phyloP scores from a whole-genome alignment of 2,329 filamentous ascomycete genomes.

The Monosporascus sp. region DNA sequence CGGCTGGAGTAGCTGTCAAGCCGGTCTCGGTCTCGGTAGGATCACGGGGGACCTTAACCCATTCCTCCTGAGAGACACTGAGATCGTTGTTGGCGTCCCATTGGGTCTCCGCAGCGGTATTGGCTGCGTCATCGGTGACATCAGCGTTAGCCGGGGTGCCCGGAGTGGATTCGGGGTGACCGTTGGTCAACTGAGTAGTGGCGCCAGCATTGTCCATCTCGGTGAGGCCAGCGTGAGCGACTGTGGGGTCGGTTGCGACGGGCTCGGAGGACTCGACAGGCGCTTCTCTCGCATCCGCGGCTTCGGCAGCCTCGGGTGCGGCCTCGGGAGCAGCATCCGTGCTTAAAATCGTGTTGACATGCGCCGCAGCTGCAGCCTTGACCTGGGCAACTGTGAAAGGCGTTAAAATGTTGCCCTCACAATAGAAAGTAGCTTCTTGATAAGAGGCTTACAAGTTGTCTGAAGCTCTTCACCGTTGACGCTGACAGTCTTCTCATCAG shows the following conservation, averaged over 20 bases:
- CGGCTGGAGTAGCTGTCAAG: conserved; percentile 54
- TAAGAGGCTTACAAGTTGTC: conserved; percentile 61
- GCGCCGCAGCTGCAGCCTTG: conserved; percentile 50
- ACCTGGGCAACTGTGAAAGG: conserved; percentile 47
- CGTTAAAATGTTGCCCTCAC: conserved; percentile 15
- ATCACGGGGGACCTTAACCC: conserved; percentile 72
- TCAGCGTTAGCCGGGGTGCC: conserved; percentile 43
- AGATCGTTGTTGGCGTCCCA: conserved; percentile 53
- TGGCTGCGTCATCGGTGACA: conserved; percentile 49
- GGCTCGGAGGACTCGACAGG: conserved; percentile 23
- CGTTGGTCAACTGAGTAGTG: conserved; percentile 35
- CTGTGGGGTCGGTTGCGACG: conserved; percentile 57
- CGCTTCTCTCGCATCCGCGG: conserved; percentile 28
- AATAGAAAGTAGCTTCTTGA: not conserved
- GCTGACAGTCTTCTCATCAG: conserved; percentile 59
- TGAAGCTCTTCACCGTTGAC: conserved; percentile 60
- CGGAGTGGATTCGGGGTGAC: conserved; percentile 34
- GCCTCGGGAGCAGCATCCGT: conserved; percentile 27
- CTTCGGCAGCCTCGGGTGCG: conserved; percentile 28
- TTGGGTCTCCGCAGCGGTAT: conserved; percentile 58
- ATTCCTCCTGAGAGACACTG: conserved; percentile 57
- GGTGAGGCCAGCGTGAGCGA: conserved; percentile 61
- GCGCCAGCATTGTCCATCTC: conserved; percentile 54
- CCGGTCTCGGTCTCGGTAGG: conserved; percentile 69
- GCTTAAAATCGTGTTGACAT: conserved; percentile 35